Evolutionary conservation across 805 yeast species (phyloP), one percentile per base, ranked within the genome.

Genomic region (Yarrowia sp.): DNA sequence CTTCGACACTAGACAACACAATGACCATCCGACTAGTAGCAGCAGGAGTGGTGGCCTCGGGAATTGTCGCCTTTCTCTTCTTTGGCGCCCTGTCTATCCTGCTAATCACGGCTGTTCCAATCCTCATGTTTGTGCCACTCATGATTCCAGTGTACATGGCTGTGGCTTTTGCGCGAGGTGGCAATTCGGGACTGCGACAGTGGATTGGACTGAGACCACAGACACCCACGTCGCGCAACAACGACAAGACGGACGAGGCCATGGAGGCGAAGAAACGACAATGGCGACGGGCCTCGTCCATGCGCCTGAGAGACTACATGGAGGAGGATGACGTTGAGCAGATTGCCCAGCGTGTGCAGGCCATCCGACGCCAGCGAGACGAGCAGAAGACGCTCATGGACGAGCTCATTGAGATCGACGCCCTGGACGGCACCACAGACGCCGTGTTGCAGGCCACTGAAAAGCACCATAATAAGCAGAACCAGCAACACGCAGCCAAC

Each of bases 241-340:
- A 54, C 46, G 61, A 54, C 61, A 54, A 54, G 33, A 54, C 61
- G 14, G 61, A 54, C 19, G 61, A 36, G 35, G 61, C 74, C 33
- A 36, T 54, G 61, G 61, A 54, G 26, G 61, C 44, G 19, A 54
- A 54, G n/a, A 54, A 54, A n/a, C 61, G 61, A 2, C 61, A 54
- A 14, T 54, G 61, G 61, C 61, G 46, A 26, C 61, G 61, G 35
- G 46, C 46, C 3, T 54, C 61, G 21, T 36, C 61, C 35, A 17
- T 38, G 46, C 46, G 61, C 0, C 61, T 54, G 19, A 17, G 54
- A 3, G 54, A 59, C 32, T 22, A 28, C 56, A 41, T 59, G 52
- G 56, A 32, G 21, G 63, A 59, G 33, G 54, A 59, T 30, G 54
- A 59, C 24, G 54, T 32, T 54, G 40, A 43, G 22, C 41, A 59